phyloP scores from a whole-genome alignment of 768 basidiomycete species.

The Tulasnella calospora region DNA sequence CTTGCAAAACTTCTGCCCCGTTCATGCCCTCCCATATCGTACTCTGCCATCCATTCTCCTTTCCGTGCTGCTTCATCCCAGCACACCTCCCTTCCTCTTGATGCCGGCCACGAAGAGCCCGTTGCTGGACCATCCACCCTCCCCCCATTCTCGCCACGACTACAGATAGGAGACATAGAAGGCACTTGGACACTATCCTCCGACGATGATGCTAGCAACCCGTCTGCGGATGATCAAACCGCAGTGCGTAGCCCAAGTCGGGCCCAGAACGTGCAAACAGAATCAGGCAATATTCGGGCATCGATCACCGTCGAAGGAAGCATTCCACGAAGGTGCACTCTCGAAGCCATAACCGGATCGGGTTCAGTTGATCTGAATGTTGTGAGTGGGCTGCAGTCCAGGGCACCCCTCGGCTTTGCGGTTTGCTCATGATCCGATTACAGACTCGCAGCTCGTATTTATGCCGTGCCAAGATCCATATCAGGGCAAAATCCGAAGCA shows the following conservation, averaged over 20 bases:
- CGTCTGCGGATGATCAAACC: neutral
- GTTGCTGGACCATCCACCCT: neutral
- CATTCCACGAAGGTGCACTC: neutral
- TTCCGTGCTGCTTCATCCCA: neutral
- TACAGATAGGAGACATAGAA: neutral
- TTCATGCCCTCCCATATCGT: neutral
- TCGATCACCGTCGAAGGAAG: neutral
- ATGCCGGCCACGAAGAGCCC: neutral
- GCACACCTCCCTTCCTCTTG: neutral
- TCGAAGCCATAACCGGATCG: neutral
- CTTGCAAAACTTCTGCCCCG: neutral
- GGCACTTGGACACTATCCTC: neutral
- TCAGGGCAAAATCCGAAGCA: neutral
- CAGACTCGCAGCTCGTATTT: neutral
- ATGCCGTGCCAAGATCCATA: neutral
- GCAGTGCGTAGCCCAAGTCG: neutral
- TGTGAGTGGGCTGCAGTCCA: neutral
- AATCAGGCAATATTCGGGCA: constrained; percentile 1
- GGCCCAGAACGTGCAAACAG: neutral
- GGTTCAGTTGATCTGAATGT: neutral
- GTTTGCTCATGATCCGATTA: neutral
- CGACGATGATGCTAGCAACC: neutral
- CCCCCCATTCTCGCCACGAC: neutral
- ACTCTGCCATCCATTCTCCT: neutral
- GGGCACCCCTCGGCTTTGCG: no score